phyloP scores from a whole-genome alignment of 2,329 filamentous ascomycete species.

The Emergomyces pasteurianus region DNA sequence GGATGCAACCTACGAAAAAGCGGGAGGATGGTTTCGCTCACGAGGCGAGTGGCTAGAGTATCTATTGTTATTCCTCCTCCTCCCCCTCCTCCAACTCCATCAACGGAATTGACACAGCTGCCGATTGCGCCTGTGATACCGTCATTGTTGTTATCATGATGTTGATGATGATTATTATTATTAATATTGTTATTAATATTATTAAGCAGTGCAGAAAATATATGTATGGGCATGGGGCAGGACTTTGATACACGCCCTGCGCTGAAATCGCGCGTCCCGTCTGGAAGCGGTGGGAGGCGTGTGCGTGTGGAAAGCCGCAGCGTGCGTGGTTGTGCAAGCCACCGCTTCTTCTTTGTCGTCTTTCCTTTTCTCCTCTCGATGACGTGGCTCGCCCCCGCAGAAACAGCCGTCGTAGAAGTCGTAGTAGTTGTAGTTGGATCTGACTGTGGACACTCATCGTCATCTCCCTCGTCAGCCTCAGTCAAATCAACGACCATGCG shows the following conservation, averaged over 20 bases:
- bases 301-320: conserved; percentile 69
- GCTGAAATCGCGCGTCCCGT: conserved; percentile 28
- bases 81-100: background rate
- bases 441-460: conserved; percentile 4
- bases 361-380: background rate
- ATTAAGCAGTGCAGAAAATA: conserved; percentile 43
- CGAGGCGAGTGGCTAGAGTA: conserved; percentile 49
- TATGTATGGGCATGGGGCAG: conserved; percentile 56
- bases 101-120: background rate
- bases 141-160: background rate
- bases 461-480: conserved; percentile 35
- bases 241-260: conserved; percentile 58
- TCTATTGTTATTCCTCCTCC: conserved; percentile 20
- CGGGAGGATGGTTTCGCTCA: conserved; percentile 54
- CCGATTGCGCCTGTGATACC: background rate
- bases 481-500: conserved; percentile 70
- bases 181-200: background rate
- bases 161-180: background rate
- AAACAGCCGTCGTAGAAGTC: too few species aligned
- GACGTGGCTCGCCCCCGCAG: background rate
- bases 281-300: conserved; percentile 39
- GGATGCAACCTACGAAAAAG: conserved; percentile 66
- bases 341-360: conserved; percentile 30
- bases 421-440: too few species aligned
- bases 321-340: conserved; percentile 72